Evolutionary conservation across 148 eudicot genomes (phyloP).

Genomic region (Polygonum maritimum): DNA sequence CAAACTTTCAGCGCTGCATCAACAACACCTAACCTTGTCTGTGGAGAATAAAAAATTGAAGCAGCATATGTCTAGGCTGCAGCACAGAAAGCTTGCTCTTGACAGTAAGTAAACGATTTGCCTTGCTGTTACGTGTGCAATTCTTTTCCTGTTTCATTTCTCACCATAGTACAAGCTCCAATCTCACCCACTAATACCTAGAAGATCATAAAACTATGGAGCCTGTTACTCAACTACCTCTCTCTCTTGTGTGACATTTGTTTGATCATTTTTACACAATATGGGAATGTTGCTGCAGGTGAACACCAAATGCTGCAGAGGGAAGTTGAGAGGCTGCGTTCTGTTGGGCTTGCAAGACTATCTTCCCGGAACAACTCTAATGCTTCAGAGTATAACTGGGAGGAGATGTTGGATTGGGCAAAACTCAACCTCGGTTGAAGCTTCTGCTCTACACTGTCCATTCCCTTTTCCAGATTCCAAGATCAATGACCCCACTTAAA

Average conservation of each 20-base stretch:
- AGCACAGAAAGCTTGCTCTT: conserved; percentile 35
- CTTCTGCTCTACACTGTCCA: background rate
- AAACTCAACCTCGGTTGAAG: conserved; percentile 41
- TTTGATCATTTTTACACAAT: background rate
- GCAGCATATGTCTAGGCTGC: conserved; percentile 40
- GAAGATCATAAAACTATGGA: background rate
- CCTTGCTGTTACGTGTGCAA: background rate
- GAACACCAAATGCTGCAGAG: conserved; percentile 38
- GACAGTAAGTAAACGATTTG: conserved; percentile 36
- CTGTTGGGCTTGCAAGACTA: conserved; percentile 17
- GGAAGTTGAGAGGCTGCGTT: conserved; percentile 47
- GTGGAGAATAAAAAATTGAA: conserved; percentile 54
- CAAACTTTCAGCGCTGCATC: conserved; percentile 37
- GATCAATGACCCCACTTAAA: background rate
- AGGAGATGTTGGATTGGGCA: conserved; percentile 39
- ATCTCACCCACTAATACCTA: background rate
- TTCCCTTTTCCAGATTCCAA: background rate
- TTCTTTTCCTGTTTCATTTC: background rate
- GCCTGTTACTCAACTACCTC: background rate
- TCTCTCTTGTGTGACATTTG: background rate
- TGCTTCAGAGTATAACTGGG: conserved; percentile 28
- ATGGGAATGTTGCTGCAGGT: conserved; percentile 23
- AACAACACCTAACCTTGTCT: conserved; percentile 45
- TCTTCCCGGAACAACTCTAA: conserved; percentile 8
- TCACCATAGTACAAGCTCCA: background rate